These are phyloP conservation scores for Hevea brasiliensis DNA, from an alignment of 345 rosid species.

Conservation along the genomic window DNA sequence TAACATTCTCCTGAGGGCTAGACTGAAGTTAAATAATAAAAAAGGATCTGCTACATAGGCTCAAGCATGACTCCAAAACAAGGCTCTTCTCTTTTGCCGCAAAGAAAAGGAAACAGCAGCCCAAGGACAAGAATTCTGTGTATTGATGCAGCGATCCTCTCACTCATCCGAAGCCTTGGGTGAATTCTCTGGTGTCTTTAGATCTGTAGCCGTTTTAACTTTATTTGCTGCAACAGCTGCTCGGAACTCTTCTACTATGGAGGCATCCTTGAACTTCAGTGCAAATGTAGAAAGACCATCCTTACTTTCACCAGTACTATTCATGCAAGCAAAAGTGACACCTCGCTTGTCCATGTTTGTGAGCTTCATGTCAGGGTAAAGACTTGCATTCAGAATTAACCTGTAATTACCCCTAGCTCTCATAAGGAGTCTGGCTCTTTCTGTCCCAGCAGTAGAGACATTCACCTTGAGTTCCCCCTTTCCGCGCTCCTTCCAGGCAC, in stretches of 20 bases:
- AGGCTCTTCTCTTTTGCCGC: conserved; percentile 6
- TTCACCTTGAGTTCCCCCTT: conserved; percentile 93
- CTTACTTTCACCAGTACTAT: conserved; percentile 56
- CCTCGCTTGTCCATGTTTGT: conserved; percentile 94
- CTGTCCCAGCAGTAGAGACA: conserved; percentile 51
- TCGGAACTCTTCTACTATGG: conserved; percentile 65
- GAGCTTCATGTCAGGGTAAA: conserved; percentile 91
- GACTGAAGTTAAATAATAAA: conserved; percentile 21
- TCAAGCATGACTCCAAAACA: conserved; percentile 11
- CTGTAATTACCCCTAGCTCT: conserved; percentile 89
- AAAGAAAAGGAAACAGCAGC: conserved; percentile 2
- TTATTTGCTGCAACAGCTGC: conserved; percentile 53
- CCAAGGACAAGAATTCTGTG: neutral
- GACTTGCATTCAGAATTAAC: conserved; percentile 83
- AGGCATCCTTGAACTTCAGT: conserved; percentile 71
- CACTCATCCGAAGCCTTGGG: conserved; percentile 44
- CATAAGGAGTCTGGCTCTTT: conserved; percentile 78
- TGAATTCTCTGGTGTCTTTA: conserved; percentile 88
- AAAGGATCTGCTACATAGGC: conserved; percentile 28
- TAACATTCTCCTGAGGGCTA: conserved; percentile 28
- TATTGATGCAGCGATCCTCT: neutral
- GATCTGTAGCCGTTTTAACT: conserved; percentile 36
- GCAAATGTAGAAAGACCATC: conserved; percentile 78
- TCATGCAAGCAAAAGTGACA: conserved; percentile 83
- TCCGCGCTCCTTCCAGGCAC: conserved; percentile 96